A percentile compares a stretch with the other conserved stretches of the same genome.
phyloP scores from a whole-genome alignment of 768 basidiomycete genomes.

The Tulasnella sp. region DNA sequence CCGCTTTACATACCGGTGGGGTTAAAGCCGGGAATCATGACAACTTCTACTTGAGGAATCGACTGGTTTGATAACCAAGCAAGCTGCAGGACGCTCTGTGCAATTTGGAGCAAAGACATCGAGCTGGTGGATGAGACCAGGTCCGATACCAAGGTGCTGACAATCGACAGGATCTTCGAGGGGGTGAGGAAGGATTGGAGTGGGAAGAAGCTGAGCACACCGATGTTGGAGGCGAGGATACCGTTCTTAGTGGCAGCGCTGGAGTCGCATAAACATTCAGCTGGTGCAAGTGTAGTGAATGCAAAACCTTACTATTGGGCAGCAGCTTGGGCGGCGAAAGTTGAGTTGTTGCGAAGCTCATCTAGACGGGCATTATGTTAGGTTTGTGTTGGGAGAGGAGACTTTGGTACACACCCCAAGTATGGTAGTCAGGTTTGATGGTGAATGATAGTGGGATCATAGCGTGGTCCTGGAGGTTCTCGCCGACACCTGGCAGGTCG shows the following conservation, averaged over 20 bases:
- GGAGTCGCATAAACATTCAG: neutral
- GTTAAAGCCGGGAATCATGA: conserved; percentile 27
- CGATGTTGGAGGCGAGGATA: conserved; percentile 36
- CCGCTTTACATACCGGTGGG: neutral
- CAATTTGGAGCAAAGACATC: conserved; percentile 26
- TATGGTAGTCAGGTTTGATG: conserved; percentile 14
- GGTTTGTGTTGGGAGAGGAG: neutral
- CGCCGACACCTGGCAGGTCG: conserved; percentile 67
- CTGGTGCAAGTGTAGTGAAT: neutral
- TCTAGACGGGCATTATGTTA: neutral
- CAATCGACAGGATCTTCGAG: conserved; percentile 40
- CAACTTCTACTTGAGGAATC: conserved; percentile 29
- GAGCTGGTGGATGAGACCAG: neutral
- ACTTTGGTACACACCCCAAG: neutral
- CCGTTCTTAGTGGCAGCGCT: conserved; percentile 33
- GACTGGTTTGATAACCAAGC: conserved; percentile 21
- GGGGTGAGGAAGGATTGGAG: conserved; percentile 35
- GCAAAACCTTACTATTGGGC: conserved; percentile 9
- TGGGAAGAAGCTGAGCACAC: conserved; percentile 33
- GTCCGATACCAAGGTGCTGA: neutral
- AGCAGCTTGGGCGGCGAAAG: conserved; percentile 20
- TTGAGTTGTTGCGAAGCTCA: conserved; percentile 24
- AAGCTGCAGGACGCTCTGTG: conserved; percentile 33
- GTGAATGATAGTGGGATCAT: conserved; percentile 5
- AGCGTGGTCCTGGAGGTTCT: conserved; percentile 29